Base-by-base conservation (phyloP, 2,329 filamentous ascomycete genomes). In the Pseudogymnoascus sp. region DNA sequence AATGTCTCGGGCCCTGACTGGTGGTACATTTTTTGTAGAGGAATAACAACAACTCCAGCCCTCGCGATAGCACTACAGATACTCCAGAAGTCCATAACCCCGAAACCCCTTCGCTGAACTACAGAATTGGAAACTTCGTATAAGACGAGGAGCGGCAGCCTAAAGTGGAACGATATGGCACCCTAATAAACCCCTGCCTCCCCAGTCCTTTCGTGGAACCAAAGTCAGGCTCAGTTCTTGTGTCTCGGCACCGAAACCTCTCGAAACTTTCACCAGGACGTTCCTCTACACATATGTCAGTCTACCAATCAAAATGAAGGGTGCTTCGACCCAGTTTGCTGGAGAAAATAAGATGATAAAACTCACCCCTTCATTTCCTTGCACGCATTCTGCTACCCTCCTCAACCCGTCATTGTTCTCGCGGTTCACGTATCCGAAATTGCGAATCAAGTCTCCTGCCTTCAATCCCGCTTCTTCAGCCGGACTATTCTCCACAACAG, bases 371-470 rank as follows among this genome's bases (percentile, higher is more conserved):
- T 96, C 90, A 71, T 92, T 96, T 68, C 89, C 89, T 73, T 93
- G 89, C 0, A 99, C 93, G 65, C 89, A 88, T 73, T 96, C 90
- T n/a, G 88, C 91, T 19, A 99, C 90, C 77, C 89, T 95, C 68
- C 83, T 85, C 51, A 99, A 83, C 70, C 86, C 86, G 75, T 97
- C 92, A 73, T 98, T 89, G 73, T 98, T 98, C 68, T 85, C 80
- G 77, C 83, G 87, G 73, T 93, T 91, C 45, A 93, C 90, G 70
- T 85, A 87, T 67, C 93, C 95, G 79, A 99, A 97, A 71, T 83
- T 88, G 65, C 89, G 86, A 68, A 99, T 89, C 72, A 85, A 81
- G 76, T 99, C 95, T 23, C 90, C 93, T 1, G 84, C 78, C 75
- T 87, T 88, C 69, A 99, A 78, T 1, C 95, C 95, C 25, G 95